Percentiles rank a stretch among this genome's conserved stretches.
These are phyloP conservation scores for Aspergillus luchuensis DNA, from an alignment of 2,329 filamentous ascomycete species.

Conservation along the genomic window DNA sequence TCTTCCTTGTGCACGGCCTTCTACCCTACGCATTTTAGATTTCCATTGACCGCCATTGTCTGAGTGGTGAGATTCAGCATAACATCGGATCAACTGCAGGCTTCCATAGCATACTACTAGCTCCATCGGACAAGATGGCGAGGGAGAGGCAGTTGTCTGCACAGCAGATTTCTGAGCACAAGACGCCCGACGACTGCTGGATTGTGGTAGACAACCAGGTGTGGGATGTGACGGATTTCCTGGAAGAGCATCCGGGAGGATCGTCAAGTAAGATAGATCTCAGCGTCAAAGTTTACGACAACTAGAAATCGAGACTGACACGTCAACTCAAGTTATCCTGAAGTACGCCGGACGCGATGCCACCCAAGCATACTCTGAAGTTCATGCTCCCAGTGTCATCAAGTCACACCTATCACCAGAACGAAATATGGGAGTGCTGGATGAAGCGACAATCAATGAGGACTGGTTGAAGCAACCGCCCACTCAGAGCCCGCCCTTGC, in stretches of 20 bases:
- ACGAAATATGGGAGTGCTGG: conserved; percentile 54
- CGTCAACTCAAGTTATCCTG: conserved; percentile 41
- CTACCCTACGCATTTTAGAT: too few species aligned
- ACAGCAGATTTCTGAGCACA: conserved; percentile 53
- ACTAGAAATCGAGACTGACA: neutral
- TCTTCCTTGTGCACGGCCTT: neutral
- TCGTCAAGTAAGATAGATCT: conserved; percentile 49
- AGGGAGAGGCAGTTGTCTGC: conserved; percentile 40
- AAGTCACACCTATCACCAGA: conserved; percentile 45
- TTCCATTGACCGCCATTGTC: too few species aligned
- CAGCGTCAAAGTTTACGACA: too few species aligned
- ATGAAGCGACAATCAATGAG: conserved; percentile 51
- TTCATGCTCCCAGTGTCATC: conserved; percentile 52
- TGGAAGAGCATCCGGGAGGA: conserved; percentile 64
- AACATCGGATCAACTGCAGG: too few species aligned
- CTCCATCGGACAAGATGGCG: conserved; percentile 26
- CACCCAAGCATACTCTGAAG: conserved; percentile 48
- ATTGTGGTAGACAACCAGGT: conserved; percentile 68
- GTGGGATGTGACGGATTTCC: conserved; percentile 68
- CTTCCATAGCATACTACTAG: neutral
- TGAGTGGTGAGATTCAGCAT: too few species aligned
- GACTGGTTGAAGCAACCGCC: conserved; percentile 50
- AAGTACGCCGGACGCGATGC: conserved; percentile 51
- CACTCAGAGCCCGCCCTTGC: conserved; percentile 29
- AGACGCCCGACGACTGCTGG: conserved; percentile 59